Base-by-base conservation (phyloP, 345 rosid genomes). In the Gossypium longicalyx region DNA sequence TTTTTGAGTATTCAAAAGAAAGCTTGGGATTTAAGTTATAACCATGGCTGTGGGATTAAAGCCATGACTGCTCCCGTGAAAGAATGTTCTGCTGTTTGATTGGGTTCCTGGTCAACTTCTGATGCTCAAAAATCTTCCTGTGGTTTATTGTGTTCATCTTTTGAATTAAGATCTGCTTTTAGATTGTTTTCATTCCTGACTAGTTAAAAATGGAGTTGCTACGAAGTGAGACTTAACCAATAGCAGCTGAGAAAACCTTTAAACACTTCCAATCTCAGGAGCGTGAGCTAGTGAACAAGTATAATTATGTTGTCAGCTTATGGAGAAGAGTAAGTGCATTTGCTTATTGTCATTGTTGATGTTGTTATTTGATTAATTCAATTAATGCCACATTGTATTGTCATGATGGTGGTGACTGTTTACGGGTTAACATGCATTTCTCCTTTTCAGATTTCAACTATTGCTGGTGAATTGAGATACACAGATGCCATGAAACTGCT, bases 271-370 rank as follows among this genome's bases (percentile, higher is more conserved):
- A 74, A 56, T 79, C 93, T 43, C 83, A 84, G 77, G 97, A 96
- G 79, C 87, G 78, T 10, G 97, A 91, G 62, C 89, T 96, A 60
- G 89, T 91, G 83, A 85, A 79, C 85, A 93, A 93, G 86, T 91
- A 93, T 82, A 93, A 90, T 71, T 81, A 90, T 77, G 97, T 95
- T 71, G 76, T 91, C 71, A 86, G 97, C 85, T 81, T 90, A 53
- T 95, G 98, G 99, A 91, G 85, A 86, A 90, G 97, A 76, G 99
- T 95, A 76, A 95, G 97, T 83, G 1, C 23, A 12, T 22, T 60
- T 66, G 15, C 61, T 67, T 63, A 7, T 20, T 59, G 20, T 22
- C 71, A 3, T 54, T 19, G 48, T 70, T 67, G 16, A 23, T 15
- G 13, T n/a, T 16, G 1, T 68, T 41, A 3, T 25, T 49, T 38